These are phyloP conservation scores for Boeremia exigua DNA, from an alignment of 2,329 filamentous ascomycete genomes.

Conservation along the genomic window DNA sequence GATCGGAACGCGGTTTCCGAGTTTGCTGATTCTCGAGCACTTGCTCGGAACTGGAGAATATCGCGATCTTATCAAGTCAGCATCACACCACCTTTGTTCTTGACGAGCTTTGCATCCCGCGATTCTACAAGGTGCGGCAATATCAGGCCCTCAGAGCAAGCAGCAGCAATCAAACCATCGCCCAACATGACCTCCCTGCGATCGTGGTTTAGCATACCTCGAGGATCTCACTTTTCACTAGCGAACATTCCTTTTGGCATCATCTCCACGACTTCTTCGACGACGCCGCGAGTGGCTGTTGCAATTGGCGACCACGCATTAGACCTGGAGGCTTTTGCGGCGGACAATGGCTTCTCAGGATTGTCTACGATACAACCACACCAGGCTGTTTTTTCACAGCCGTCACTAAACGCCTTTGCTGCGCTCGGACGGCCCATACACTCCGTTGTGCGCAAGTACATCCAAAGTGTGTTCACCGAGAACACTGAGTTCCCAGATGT, in stretches of 20 bases:
- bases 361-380: conserved; percentile 64
- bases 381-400: conserved; percentile 66
- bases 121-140: not conserved
- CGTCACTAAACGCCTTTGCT: conserved; percentile 76
- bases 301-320: conserved; percentile 76
- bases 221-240: conserved; percentile 72
- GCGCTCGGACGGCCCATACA: conserved; percentile 72
- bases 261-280: conserved; percentile 67
- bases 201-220: conserved; percentile 67
- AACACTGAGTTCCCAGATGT: conserved; percentile 66
- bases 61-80: not conserved
- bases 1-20: conserved; percentile 23
- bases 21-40: not conserved
- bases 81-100: conserved; percentile 1
- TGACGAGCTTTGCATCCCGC: not conserved
- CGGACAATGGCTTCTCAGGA: conserved; percentile 64
- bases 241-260: conserved; percentile 85
- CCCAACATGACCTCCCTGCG: conserved; percentile 41
- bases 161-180: not conserved
- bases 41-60: conserved; percentile 8
- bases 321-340: conserved; percentile 69
- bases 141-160: not conserved
- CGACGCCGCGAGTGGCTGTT: conserved; percentile 68
- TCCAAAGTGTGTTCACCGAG: conserved; percentile 70
- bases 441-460: conserved; percentile 69